Conservation (phyloP, 129 eudicot species). For the Lonicera japonica region DNA sequence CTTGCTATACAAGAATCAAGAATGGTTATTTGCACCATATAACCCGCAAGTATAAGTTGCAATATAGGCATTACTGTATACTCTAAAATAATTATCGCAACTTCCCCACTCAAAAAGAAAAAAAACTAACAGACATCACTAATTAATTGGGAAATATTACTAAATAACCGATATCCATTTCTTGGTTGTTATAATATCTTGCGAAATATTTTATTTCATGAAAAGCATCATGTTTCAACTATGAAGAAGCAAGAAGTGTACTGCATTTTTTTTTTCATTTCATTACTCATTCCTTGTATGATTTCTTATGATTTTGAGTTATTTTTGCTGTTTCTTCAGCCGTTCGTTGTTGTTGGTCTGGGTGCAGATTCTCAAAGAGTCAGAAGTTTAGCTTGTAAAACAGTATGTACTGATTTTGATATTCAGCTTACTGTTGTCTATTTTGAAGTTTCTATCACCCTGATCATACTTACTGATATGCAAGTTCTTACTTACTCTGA, state of each 20-base stretch:
- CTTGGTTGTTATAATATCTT: too few relatives aligned
- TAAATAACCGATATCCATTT: too few relatives aligned
- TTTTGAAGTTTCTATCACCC: neutral
- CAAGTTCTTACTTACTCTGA: neutral
- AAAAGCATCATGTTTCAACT: neutral
- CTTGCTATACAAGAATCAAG: neutral
- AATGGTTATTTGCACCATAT: neutral
- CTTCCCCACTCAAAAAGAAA: too few relatives aligned
- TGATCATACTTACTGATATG: neutral
- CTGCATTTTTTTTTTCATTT: neutral
- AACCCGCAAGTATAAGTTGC: neutral
- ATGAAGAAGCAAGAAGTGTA: neutral
- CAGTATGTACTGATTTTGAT: slow-evolving; percentile 35
- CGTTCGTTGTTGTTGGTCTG: slow-evolving; percentile 75
- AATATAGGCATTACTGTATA: neutral
- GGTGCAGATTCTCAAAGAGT: slow-evolving; percentile 71
- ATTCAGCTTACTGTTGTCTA: neutral
- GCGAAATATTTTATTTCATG: neutral
- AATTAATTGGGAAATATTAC: too few relatives aligned
- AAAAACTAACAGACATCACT: too few relatives aligned
- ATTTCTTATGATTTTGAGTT: slow-evolving; percentile 8
- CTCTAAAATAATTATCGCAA: too few relatives aligned
- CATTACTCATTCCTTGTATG: neutral
- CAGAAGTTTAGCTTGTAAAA: slow-evolving; percentile 60
- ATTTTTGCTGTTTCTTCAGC: slow-evolving; percentile 38